Evolutionary conservation across 306 rosid genomes (phyloP).

Genomic region (Casuarina equisetifolia): DNA sequence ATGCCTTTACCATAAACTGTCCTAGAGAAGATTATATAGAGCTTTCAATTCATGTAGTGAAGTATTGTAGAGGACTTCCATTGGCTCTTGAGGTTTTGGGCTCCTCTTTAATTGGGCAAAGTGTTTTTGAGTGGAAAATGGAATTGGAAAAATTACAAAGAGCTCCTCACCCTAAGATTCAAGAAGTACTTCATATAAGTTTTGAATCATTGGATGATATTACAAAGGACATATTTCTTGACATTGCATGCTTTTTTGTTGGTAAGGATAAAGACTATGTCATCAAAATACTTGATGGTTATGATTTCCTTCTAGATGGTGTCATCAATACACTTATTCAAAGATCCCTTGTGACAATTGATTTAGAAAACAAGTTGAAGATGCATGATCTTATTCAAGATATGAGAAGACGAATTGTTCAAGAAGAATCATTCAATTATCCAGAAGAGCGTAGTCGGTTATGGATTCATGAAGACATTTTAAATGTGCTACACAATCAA

Average conservation of each 20-base stretch:
- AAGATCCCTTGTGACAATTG: slow-evolving; percentile 28
- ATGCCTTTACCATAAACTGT: slow-evolving; percentile 15
- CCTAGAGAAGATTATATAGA: background rate
- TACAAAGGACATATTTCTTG: slow-evolving; percentile 37
- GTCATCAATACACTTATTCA: slow-evolving; percentile 32
- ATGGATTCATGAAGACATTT: slow-evolving; percentile 2
- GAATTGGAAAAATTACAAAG: slow-evolving; percentile 20
- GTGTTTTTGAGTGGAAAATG: slow-evolving; percentile 23
- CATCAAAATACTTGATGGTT: slow-evolving; percentile 24
- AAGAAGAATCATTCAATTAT: background rate
- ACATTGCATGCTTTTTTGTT: slow-evolving; percentile 41
- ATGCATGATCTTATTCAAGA: slow-evolving; percentile 40
- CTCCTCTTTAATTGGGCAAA: slow-evolving; percentile 27
- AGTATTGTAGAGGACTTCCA: slow-evolving; percentile 41
- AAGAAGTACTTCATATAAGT: slow-evolving; percentile 27
- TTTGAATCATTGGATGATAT: slow-evolving; percentile 22
- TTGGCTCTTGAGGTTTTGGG: slow-evolving; percentile 47
- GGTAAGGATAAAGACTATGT: slow-evolving; percentile 27
- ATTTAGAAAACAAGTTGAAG: background rate
- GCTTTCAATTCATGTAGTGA: slow-evolving; percentile 4
- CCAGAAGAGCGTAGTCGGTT: slow-evolving; percentile 25
- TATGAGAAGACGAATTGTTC: slow-evolving; percentile 43
- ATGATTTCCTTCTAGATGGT: slow-evolving; percentile 30
- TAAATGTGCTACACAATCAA: background rate
- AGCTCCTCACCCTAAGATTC: slow-evolving; percentile 34